These are phyloP conservation scores for Penicillium thymicola DNA, from an alignment of 2,329 filamentous ascomycete genomes.

Conservation along the genomic window DNA sequence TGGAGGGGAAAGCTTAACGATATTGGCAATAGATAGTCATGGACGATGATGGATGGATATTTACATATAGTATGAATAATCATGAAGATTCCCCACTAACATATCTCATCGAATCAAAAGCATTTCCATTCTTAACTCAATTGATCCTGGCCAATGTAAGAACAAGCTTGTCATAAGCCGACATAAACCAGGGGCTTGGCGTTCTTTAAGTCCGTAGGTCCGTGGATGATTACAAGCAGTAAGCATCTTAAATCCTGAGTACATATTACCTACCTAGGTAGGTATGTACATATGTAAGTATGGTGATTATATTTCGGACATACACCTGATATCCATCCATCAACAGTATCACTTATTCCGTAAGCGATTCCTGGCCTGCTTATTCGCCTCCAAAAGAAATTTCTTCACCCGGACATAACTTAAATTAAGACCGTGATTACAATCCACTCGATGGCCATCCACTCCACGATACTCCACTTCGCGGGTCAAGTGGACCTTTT, in stretches of 20 bases:
- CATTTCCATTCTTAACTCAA: not conserved
- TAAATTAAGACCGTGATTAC: conserved; percentile 1
- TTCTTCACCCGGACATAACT: not conserved
- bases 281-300: no score
- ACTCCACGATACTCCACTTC: not conserved
- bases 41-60: not conserved
- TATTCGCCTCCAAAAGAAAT: not conserved
- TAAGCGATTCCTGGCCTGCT: not conserved
- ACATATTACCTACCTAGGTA: no score
- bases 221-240: no score
- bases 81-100: not conserved
- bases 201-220: not conserved
- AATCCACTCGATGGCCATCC: not conserved
- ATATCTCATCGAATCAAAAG: not conserved
- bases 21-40: not conserved
- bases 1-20: not conserved
- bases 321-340: not conserved
- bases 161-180: not conserved
- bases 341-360: not conserved
- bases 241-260: not conserved
- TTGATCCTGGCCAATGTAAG: not conserved
- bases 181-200: not conserved
- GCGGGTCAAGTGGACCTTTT: conserved; percentile 4
- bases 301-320: no score
- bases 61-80: not conserved